A percentile compares a stretch with the other conserved stretches of the same genome.
Evolutionary conservation across 352 stramenopile species (phyloP).

Genomic region (Globisporangium orthogonon): DNA sequence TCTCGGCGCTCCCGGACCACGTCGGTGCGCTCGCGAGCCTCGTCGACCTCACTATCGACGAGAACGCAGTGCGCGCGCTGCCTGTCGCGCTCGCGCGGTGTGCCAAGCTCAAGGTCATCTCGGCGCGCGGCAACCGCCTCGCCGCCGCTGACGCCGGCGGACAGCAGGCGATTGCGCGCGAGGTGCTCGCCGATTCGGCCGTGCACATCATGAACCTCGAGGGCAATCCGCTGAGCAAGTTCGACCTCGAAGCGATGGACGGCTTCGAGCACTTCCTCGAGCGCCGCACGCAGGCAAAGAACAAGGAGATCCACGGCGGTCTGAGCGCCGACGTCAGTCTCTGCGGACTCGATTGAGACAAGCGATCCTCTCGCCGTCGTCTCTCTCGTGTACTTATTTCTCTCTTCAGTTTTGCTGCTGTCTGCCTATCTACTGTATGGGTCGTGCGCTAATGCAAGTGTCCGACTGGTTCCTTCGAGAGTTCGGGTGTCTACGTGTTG

Average conservation of each 20-base stretch:
- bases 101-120: conserved; percentile 68
- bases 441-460: neutral
- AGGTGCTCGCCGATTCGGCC: conserved; percentile 44
- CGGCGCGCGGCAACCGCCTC: conserved; percentile 50
- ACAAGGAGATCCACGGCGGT: conserved; percentile 84
- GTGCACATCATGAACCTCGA: conserved; percentile 84
- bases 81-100: conserved; percentile 46
- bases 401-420: neutral
- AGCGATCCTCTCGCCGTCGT: neutral
- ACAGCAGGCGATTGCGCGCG: conserved; percentile 32
- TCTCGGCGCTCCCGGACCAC: conserved; percentile 35
- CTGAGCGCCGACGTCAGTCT: conserved; percentile 75
- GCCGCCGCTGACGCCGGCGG: conserved; percentile 3
- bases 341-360: conserved; percentile 61
- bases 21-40: conserved; percentile 43
- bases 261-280: conserved; percentile 68
- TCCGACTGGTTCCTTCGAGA: too few species aligned
- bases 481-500: too few species aligned
- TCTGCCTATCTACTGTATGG: neutral
- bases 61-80: conserved; percentile 41
- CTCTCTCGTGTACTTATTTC: too few species aligned
- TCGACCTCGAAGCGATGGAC: conserved; percentile 71
- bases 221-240: conserved; percentile 73
- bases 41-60: conserved; percentile 63
- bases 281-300: conserved; percentile 75